A percentile compares a stretch with the other conserved stretches of the same genome.
phyloP scores from a whole-genome alignment of 495 filamentous ascomycete genomes.

The Daldinia loculata region DNA sequence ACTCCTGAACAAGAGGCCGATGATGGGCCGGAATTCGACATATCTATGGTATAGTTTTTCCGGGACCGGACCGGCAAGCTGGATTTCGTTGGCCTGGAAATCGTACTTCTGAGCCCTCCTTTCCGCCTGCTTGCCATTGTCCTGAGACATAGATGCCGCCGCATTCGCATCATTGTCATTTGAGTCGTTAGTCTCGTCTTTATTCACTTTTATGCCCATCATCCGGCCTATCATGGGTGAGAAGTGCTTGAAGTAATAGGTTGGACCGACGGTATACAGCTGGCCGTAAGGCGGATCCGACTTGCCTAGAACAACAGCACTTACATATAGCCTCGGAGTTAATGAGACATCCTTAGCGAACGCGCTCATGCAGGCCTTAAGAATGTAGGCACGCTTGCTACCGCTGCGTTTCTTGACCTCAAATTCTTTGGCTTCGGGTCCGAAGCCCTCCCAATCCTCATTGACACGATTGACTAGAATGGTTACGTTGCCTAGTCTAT shows the following conservation, averaged over 20 bases:
- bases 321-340: slow-evolving; percentile 66
- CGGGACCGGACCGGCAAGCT: slow-evolving; percentile 84
- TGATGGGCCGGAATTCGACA: slow-evolving; percentile 90
- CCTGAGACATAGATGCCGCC: slow-evolving; percentile 24
- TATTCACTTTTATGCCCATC: slow-evolving; percentile 74
- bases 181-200: slow-evolving; percentile 50
- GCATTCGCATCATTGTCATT: slow-evolving; percentile 39
- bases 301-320: slow-evolving; percentile 76
- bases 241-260: slow-evolving; percentile 83
- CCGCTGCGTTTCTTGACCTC: slow-evolving; percentile 83
- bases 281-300: slow-evolving; percentile 78
- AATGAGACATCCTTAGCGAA: slow-evolving; percentile 65
- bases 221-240: slow-evolving; percentile 89
- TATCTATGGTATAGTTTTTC: slow-evolving; percentile 83
- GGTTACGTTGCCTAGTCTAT: slow-evolving; percentile 84
- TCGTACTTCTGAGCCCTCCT: slow-evolving; percentile 75
- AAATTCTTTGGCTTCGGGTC: slow-evolving; percentile 64
- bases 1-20: slow-evolving; percentile 86
- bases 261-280: slow-evolving; percentile 79
- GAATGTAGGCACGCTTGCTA: slow-evolving; percentile 82
- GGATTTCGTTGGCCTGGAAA: slow-evolving; percentile 94
- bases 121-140: slow-evolving; percentile 46
- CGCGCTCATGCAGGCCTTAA: slow-evolving; percentile 66
- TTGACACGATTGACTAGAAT: slow-evolving; percentile 65
- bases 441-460: slow-evolving; percentile 73